These are phyloP conservation scores for Yarrowia sp. DNA, from an alignment of 805 yeast species.

Conservation along the genomic window DNA sequence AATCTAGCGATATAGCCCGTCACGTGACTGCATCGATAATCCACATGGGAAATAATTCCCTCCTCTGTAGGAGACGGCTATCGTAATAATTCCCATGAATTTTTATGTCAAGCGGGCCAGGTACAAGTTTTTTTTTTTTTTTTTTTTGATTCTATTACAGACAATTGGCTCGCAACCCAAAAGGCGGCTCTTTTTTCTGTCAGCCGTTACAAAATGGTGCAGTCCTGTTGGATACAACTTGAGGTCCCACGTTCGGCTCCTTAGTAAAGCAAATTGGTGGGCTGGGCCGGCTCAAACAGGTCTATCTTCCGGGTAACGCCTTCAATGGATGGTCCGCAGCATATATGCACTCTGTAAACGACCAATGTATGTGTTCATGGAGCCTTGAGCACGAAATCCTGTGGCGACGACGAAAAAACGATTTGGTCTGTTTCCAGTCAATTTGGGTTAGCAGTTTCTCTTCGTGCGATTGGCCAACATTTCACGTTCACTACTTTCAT, in stretches of 20 bases:
- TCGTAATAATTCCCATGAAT: too few relatives aligned
- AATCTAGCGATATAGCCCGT: background rate
- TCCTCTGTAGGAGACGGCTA: background rate
- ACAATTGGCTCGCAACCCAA: too few relatives aligned
- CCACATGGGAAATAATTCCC: background rate
- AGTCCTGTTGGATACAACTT: background rate
- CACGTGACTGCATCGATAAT: background rate
- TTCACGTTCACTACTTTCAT: background rate
- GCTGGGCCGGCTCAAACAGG: background rate
- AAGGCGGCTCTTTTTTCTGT: background rate
- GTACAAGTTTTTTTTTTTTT: too few relatives aligned
- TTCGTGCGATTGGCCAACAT: background rate
- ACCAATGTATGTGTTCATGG: background rate
- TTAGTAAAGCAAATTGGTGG: background rate
- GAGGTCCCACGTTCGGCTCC: background rate
- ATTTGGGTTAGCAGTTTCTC: background rate
- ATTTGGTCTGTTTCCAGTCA: too few relatives aligned
- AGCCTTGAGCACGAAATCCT: background rate
- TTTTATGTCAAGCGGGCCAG: too few relatives aligned
- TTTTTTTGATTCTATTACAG: background rate
- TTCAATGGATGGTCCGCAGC: slow-evolving; percentile 1
- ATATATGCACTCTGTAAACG: background rate
- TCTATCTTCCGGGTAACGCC: background rate
- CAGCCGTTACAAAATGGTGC: background rate
- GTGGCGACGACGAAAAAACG: background rate